Percentiles rank a stretch among this genome's conserved stretches.
Conservation (phyloP, 345 rosid species). For the Acer campestre region DNA sequence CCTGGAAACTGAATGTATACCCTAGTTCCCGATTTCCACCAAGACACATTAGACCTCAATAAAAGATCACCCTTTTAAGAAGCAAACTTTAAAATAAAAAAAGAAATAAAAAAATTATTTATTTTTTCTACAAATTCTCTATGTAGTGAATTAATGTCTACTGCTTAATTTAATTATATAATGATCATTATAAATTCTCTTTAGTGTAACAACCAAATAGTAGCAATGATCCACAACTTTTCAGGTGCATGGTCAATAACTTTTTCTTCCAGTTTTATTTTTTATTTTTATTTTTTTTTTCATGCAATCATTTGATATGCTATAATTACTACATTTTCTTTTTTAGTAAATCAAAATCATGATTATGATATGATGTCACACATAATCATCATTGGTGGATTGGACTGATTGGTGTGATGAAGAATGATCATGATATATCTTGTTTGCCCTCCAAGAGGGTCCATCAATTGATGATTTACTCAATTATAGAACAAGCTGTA, state of each 20-base stretch:
- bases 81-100: too few relatives aligned
- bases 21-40: too few relatives aligned
- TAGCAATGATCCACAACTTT: slow-evolving; percentile 1
- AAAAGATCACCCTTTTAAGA: too few relatives aligned
- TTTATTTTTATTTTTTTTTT: too few relatives aligned
- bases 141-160: too few relatives aligned
- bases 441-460: slow-evolving; percentile 1
- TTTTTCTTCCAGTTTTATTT: too few relatives aligned
- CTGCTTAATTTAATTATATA: too few relatives aligned
- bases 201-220: background rate
- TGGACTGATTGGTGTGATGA: slow-evolving; percentile 23
- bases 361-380: slow-evolving; percentile 22
- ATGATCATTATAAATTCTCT: background rate
- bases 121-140: too few relatives aligned
- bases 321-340: slow-evolving; percentile 12
- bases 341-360: slow-evolving; percentile 20
- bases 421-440: background rate
- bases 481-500: background rate
- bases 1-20: rapidly evolving
- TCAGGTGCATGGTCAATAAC: too few relatives aligned
- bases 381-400: background rate
- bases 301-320: too few relatives aligned
- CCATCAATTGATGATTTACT: background rate
- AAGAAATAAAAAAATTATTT: too few relatives aligned
- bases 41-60: too few relatives aligned